These are phyloP conservation scores for Trichoderma lentiforme DNA, from an alignment of 2,329 filamentous ascomycete genomes.

Conservation along the genomic window DNA sequence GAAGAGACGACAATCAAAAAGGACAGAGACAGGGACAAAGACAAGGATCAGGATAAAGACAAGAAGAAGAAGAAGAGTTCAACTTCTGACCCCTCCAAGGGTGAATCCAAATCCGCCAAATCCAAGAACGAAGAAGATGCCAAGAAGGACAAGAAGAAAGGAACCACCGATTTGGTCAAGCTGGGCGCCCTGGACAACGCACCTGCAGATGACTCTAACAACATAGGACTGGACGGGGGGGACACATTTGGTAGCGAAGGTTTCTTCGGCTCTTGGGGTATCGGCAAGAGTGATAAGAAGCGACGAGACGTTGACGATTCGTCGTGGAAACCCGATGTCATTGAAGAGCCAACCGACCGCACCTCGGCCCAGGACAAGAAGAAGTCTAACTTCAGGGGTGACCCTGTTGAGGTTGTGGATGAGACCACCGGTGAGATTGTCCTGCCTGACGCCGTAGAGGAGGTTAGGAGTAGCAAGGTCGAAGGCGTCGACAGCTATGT, in stretches of 20 bases:
- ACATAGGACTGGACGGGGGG: conserved; percentile 29
- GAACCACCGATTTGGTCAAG: conserved; percentile 35
- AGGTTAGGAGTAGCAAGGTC: conserved; percentile 42
- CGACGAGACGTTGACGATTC: conserved; percentile 33
- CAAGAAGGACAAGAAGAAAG: conserved; percentile 38
- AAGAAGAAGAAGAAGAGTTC: conserved; percentile 26
- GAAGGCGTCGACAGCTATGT: conserved; percentile 42
- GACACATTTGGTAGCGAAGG: conserved; percentile 43
- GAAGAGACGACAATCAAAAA: background rate
- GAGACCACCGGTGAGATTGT: conserved; percentile 46
- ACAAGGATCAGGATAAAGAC: conserved; percentile 15
- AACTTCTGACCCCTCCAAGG: conserved; percentile 21
- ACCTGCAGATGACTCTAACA: conserved; percentile 26
- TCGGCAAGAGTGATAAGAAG: conserved; percentile 48
- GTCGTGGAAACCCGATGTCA: conserved; percentile 39
- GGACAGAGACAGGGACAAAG: conserved; percentile 9
- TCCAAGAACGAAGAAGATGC: conserved; percentile 25
- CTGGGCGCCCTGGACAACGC: conserved; percentile 31
- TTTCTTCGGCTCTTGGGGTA: conserved; percentile 56
- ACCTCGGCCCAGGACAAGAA: conserved; percentile 45
- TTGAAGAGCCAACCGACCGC: conserved; percentile 44
- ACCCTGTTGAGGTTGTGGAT: conserved; percentile 45
- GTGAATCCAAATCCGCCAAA: conserved; percentile 23
- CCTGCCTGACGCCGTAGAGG: conserved; percentile 45
- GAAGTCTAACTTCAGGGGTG: conserved; percentile 45